Conservation (phyloP, 345 rosid species). For the Salix suchowensis region DNA sequence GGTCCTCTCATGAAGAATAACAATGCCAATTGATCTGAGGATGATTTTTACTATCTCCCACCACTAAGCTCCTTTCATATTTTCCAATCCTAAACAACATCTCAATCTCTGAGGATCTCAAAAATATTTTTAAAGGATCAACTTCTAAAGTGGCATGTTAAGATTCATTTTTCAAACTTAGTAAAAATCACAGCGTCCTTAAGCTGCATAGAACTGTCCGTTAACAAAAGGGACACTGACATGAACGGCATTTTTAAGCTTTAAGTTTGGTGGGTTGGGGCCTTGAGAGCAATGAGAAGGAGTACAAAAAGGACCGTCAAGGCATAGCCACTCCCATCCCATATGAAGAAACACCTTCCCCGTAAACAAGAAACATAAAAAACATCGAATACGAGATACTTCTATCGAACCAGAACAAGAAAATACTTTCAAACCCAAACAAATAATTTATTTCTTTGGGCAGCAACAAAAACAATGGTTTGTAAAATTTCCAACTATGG, state of each 20-base stretch:
- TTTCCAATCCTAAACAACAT: not conserved
- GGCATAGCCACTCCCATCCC: not conserved
- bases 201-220: not conserved
- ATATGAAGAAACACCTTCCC: not conserved
- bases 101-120: not conserved
- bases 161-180: not conserved
- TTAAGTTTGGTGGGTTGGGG: not conserved
- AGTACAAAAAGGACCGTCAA: not conserved
- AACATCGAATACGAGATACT: not conserved
- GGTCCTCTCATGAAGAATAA: not conserved
- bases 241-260: not conserved
- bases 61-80: not conserved
- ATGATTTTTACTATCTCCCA: not conserved
- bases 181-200: not conserved
- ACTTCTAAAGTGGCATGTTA: not conserved
- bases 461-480: not conserved
- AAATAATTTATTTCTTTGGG: not conserved
- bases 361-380: not conserved
- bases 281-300: not conserved
- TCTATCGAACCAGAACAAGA: not conserved
- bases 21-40: not conserved
- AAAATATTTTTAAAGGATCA: not conserved
- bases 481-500: not conserved
- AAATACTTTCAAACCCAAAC: not conserved
- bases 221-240: not conserved